Base-by-base conservation (phyloP, 2,329 filamentous ascomycete genomes). In the Coniella lustricola region DNA sequence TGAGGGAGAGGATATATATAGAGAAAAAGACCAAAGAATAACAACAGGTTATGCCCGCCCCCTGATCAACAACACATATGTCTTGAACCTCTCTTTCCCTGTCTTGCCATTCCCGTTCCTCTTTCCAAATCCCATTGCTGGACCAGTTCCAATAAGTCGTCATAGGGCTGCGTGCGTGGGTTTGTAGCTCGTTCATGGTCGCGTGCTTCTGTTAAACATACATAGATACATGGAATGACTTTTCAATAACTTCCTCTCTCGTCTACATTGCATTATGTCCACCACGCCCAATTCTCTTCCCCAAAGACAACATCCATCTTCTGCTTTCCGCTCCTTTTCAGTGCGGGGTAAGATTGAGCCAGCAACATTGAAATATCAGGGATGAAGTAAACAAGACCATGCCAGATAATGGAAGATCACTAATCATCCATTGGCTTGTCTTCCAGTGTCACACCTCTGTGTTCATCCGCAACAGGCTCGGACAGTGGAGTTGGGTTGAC, bases 351-450 rank as follows among this genome's bases (percentile, higher is more conserved):
- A 22, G 3, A 17, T 38, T 38, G n/a, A 38, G 17, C 17, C n/a
- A 17, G 7, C 16, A 8, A 36, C 9, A 14, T 16, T 10, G 38
- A n/a, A 21, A n/a, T n/a, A n/a, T n/a, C n/a, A 16, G 38, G 16
- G 38, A 4, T 29, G 21, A 17, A 33, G 10, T 22, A 31, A 9
- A 22, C 44, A 18, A 25, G 12, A 34, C 16, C 14, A 17, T 21
- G 29, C 36, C 39, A 22, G 21, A 37, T 14, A 5, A 33, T 17
- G 29, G 17, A 25, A 8, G 18, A 32, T 49, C 51, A 52, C 62
- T 66, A 87, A 66, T 87, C 83, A 67, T 88, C 83, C 82, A 89
- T 87, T n/a, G 85, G 82, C 66, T 79, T 82, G 63, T 90, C 85
- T 59, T 81, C 80, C 59, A 90, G 70, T 56, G 81, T 83, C 36